Evolutionary conservation across 2,329 filamentous ascomycete genomes (phyloP).

Genomic region (Fusarium redolens): DNA sequence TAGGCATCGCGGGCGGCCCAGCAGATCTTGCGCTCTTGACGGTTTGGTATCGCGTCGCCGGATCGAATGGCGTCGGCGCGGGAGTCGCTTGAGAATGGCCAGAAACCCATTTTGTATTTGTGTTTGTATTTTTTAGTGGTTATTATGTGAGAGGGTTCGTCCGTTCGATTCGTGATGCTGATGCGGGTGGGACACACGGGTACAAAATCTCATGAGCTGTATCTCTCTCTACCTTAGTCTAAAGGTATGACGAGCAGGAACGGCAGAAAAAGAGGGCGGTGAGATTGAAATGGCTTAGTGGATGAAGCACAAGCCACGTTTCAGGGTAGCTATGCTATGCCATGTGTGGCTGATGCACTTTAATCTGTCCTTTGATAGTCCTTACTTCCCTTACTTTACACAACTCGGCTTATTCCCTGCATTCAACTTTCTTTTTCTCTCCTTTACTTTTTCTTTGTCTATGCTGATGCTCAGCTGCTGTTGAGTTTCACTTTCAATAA

Average conservation of each 20-base stretch:
- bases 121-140: constrained; percentile 14
- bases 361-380: constrained; percentile 30
- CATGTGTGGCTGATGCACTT: constrained; percentile 23
- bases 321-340: constrained; percentile 13
- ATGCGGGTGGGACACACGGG: constrained; percentile 5
- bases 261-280: constrained; percentile 36
- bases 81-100: constrained; percentile 59
- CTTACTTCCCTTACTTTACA: not conserved
- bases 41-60: constrained; percentile 80
- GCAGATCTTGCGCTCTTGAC: constrained; percentile 83
- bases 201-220: constrained; percentile 33
- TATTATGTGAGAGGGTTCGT: constrained; percentile 8
- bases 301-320: constrained; percentile 4
- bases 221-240: not conserved
- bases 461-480: not conserved
- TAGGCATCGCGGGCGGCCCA: constrained; percentile 91
- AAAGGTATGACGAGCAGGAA: constrained; percentile 31
- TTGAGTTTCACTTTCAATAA: not conserved
- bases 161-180: not conserved
- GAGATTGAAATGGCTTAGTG: constrained; percentile 6
- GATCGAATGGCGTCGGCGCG: constrained; percentile 66
- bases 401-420: constrained; percentile 8
- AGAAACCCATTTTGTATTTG: constrained; percentile 57
- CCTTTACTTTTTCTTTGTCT: constrained; percentile 2
- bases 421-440: constrained; percentile 11